phyloP scores from a whole-genome alignment of 1,139 yeast genomes.

The Scheffersomyces parashehatae region DNA sequence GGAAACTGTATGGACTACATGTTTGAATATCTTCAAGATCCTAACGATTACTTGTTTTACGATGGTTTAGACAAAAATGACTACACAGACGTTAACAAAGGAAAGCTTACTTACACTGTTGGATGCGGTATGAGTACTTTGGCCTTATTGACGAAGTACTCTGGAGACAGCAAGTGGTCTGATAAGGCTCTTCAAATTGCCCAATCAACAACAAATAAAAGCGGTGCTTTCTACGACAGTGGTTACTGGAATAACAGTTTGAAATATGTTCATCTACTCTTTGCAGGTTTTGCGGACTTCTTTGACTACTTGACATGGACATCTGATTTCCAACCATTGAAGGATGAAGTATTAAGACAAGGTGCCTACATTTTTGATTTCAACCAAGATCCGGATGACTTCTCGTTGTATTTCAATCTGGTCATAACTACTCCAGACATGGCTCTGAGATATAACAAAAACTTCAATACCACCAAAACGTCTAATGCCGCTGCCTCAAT shows the following conservation, averaged over 20 bases:
- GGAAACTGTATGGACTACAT: slow-evolving; percentile 11
- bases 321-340: slow-evolving; percentile 12
- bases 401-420: slow-evolving; percentile 15
- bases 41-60: slow-evolving; percentile 11
- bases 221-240: slow-evolving; percentile 23
- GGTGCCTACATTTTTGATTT: slow-evolving; percentile 20
- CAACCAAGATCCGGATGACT: slow-evolving; percentile 24
- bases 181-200: slow-evolving; percentile 17
- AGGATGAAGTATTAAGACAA: slow-evolving; percentile 20
- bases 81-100: slow-evolving; percentile 13
- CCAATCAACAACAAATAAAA: slow-evolving; percentile 16
- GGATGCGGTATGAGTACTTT: slow-evolving; percentile 5
- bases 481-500: slow-evolving; percentile 2
- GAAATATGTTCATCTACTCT: slow-evolving; percentile 25
- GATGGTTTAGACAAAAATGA: slow-evolving; percentile 11
- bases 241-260: slow-evolving; percentile 27
- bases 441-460: slow-evolving; percentile 10
- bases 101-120: slow-evolving; percentile 16
- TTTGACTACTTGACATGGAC: slow-evolving; percentile 8
- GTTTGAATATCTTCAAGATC: slow-evolving; percentile 9
- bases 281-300: slow-evolving; percentile 26
- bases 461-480: slow-evolving; percentile 9
- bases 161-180: slow-evolving; percentile 12
- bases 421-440: slow-evolving; percentile 11
- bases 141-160: slow-evolving; percentile 9